Evolutionary conservation across 768 basidiomycete species (phyloP).

Genomic region (Lentinus tigrinus): DNA sequence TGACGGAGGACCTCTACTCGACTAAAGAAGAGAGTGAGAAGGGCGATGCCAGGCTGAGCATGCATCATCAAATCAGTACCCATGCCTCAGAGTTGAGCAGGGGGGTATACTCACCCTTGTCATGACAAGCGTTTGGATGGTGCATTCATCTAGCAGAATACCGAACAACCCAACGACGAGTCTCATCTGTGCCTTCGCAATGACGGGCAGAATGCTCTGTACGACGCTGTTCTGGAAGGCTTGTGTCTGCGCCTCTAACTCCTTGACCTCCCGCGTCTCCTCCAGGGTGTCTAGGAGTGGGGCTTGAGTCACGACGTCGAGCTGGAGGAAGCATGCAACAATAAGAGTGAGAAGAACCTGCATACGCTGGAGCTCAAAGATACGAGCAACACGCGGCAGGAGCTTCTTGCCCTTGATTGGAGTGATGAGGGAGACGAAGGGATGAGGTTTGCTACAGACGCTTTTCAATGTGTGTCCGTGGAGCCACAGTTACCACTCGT

Average conservation of each 20-base stretch:
- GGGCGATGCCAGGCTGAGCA: constrained; percentile 81
- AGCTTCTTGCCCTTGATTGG: constrained; percentile 93
- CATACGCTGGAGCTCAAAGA: constrained; percentile 75
- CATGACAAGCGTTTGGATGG: constrained; percentile 66
- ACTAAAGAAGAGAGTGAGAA: constrained; percentile 88
- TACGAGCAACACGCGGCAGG: constrained; percentile 83
- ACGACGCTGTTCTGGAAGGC: constrained; percentile 83
- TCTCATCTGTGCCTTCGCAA: constrained; percentile 75
- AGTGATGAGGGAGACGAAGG: constrained; percentile 88
- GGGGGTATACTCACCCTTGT: constrained; percentile 62
- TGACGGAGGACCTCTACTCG: constrained; percentile 93
- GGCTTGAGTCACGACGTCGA: constrained; percentile 86
- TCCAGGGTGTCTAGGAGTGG: constrained; percentile 66
- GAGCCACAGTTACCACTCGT: constrained; percentile 10
- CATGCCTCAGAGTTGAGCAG: background rate
- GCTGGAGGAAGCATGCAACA: constrained; percentile 90
- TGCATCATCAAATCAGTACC: background rate
- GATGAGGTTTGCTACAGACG: constrained; percentile 78
- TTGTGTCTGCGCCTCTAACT: constrained; percentile 87
- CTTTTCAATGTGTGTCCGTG: background rate
- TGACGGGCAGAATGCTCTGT: constrained; percentile 81
- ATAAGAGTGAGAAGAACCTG: constrained; percentile 87
- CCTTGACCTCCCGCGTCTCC: constrained; percentile 58
- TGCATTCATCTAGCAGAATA: constrained; percentile 69
- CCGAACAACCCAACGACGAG: constrained; percentile 86